Evolutionary conservation across 768 basidiomycete genomes (phyloP).

Genomic region (Russula abietina): DNA sequence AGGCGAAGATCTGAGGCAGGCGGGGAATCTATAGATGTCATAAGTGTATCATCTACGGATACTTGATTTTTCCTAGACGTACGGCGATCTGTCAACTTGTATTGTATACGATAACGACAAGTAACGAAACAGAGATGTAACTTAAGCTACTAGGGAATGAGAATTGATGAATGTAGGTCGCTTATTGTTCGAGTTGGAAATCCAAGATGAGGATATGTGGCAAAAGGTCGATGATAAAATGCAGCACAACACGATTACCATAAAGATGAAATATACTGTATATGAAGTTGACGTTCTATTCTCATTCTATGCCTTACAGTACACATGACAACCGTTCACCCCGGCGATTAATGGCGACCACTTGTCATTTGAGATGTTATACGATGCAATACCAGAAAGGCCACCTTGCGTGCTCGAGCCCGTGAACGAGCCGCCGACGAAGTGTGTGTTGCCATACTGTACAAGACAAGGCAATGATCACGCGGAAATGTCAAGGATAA

Average conservation of each 20-base stretch:
- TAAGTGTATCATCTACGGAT: neutral
- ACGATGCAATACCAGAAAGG: constrained; percentile 60
- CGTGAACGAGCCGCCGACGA: constrained; percentile 83
- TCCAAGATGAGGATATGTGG: too few relatives aligned
- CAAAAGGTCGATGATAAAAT: too few relatives aligned
- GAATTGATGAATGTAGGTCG: too few relatives aligned
- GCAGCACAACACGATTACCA: too few relatives aligned
- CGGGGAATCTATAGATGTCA: neutral
- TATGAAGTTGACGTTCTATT: too few relatives aligned
- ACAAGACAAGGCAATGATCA: too few relatives aligned
- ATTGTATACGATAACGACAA: neutral
- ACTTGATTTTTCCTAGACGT: neutral
- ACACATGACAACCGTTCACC: constrained; percentile 79
- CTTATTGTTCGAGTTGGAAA: too few relatives aligned
- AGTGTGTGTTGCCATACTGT: constrained; percentile 62
- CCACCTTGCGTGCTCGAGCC: constrained; percentile 53
- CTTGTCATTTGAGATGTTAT: constrained; percentile 54
- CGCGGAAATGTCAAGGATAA: too few relatives aligned
- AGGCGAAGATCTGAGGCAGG: neutral
- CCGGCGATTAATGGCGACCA: constrained; percentile 73
- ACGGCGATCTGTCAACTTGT: neutral
- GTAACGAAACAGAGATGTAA: too few relatives aligned
- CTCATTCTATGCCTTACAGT: too few relatives aligned
- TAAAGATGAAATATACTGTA: too few relatives aligned
- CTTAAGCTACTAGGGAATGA: too few relatives aligned